These are phyloP conservation scores for Onygenales sp. DNA, from an alignment of 2,329 filamentous ascomycete species.

Conservation along the genomic window DNA sequence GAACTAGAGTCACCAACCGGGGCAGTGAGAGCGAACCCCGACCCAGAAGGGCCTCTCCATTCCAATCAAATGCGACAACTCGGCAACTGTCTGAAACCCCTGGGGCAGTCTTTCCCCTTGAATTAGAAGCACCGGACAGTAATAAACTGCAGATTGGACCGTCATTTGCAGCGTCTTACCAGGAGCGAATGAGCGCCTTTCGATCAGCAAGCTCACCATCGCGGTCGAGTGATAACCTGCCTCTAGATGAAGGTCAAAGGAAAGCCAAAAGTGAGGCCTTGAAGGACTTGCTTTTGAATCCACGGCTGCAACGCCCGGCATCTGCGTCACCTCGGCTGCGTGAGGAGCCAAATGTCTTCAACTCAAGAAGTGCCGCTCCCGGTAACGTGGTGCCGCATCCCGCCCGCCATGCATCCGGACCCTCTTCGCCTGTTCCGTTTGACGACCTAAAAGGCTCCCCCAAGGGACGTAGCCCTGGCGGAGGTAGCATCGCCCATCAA, in stretches of 20 bases:
- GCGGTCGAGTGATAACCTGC: slow-evolving; percentile 13
- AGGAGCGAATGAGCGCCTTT: slow-evolving; percentile 36
- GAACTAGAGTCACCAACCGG: slow-evolving; percentile 47
- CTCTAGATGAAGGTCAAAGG: slow-evolving; percentile 30
- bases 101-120: slow-evolving; percentile 55
- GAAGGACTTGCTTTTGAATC: slow-evolving; percentile 37
- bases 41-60: slow-evolving; percentile 45
- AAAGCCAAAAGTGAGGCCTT: slow-evolving; percentile 35
- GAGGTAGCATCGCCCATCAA: slow-evolving; percentile 13
- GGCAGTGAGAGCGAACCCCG: slow-evolving; percentile 33
- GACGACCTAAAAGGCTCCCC: slow-evolving; percentile 2
- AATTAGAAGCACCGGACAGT: slow-evolving; percentile 53
- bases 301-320: slow-evolving; percentile 26
- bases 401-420: slow-evolving; percentile 18
- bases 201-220: slow-evolving; percentile 27
- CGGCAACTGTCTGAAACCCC: slow-evolving; percentile 38
- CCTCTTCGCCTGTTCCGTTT: slow-evolving; percentile 18
- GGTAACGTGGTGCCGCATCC: neutral
- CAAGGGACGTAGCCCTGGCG: slow-evolving; percentile 10
- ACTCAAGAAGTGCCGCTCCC: slow-evolving; percentile 2
- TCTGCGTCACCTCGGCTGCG: slow-evolving; percentile 20
- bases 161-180: slow-evolving; percentile 54
- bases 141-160: slow-evolving; percentile 48
- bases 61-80: slow-evolving; percentile 30
- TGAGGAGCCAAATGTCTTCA: slow-evolving; percentile 14